Evolutionary conservation across 768 basidiomycete species (phyloP), one percentile per base, ranked within the genome.

Genomic region (Cystobasidiopsis lactophilus): DNA sequence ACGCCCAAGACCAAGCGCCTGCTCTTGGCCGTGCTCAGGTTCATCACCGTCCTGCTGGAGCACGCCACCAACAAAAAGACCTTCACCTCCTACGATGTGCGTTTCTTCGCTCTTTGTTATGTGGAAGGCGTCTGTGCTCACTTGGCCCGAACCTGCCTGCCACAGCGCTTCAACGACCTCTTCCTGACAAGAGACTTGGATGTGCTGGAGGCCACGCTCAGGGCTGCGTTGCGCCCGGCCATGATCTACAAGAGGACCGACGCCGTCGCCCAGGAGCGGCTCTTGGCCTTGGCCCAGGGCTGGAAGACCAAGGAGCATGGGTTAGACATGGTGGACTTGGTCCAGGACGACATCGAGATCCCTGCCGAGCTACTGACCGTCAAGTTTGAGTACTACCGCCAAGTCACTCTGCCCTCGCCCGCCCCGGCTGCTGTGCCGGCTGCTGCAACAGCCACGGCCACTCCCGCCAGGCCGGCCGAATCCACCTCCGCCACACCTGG

Each of bases 51-150:
- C 37, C 69, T 99, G 49, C 71, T 99, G 62, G 93, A 96, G 69
- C 93, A 95, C 66, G 91, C 88, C 44, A 99, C 93, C 38, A 96
- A 91, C 65, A 73, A 93, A 63, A 96, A 95, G 71, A 82, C 88
- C 53, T 99, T 80, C 69, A 79, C 76, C 55, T 91, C 86, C 3
- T 99, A 93, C 67, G 93, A 99, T 66, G 91, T 96, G 68, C 71
- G n/a, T 44, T 50, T 24, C 51, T 39, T 52, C 37, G 14, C 35
- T 23, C 31, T 16, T n/a, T 50, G 40, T 27, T 33, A 5, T 38
- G 13, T 14, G 14, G 23, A 23, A 2, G 3, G n/a, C n/a, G n/a
- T 31, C 35, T 14, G 21, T 23, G 19, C 30, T 41, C 1, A 26
- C 14, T 10, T 23, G 18, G 18, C n/a, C 23, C 11, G 19, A 21